Evolutionary conservation across 2,329 filamentous ascomycete genomes (phyloP), one percentile per base, ranked within the genome.

Genomic region (Aspergillus fructus): DNA sequence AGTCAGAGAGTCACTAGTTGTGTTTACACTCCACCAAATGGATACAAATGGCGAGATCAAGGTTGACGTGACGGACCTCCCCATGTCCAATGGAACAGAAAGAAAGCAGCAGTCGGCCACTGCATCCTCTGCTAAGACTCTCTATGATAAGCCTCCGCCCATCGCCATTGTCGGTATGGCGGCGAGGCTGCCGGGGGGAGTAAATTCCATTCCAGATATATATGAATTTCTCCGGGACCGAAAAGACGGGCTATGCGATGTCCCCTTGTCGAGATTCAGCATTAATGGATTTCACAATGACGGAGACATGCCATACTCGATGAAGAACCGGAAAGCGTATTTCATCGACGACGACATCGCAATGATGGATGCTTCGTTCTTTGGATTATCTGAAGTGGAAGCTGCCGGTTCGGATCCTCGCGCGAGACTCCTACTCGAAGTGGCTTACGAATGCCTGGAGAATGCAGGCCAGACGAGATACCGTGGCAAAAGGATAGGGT

Each of bases 371-470:
- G 48, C 62, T 1, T 39, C 52, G 1, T 69, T 70, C 48, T 73
- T 69, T 34, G 42, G 52, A 1, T 56, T 70, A 15, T 49, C 48
- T 8, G 37, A 37, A 2, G 11, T n/a, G 1, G 69, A 72, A 27
- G 52, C 60, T 1, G 56, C 50, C 30, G 39, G 43, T 3, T 41
- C 65, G 19, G 72, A 73, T 41, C 72, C 71, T 0, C 70, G 72
- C 41, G 70, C 72, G 40, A 53, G 68, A 1, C 50, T 63, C 7
- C 40, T 73, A 0, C 55, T 74, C 0, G 71, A 74, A 42, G 63
- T 70, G 4, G 59, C 63, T 1, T 66, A 61, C 23, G 71, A 74
- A 40, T 67, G 63, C 12, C 34, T 74, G 3, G 70, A 73, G 27
- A 66, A 63, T 47, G 65, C 58, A 1, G 66, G 70, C 13, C 40